Evolutionary conservation across 2,329 filamentous ascomycete genomes (phyloP), one percentile per base, ranked within the genome.

Genomic region (Fusarium avenaceum): DNA sequence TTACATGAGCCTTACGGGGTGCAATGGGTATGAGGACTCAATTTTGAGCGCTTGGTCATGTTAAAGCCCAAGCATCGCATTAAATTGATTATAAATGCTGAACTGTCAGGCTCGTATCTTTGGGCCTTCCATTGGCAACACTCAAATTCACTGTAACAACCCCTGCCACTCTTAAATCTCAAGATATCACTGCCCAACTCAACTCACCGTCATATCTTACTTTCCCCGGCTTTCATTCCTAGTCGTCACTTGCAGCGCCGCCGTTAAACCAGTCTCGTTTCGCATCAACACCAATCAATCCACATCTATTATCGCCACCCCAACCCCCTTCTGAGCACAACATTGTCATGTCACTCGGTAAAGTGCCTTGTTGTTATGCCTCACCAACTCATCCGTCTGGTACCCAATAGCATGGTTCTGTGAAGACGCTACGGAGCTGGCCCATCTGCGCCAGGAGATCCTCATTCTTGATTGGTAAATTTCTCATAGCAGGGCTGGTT

Each of bases 351-450:
- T n/a, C 56, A 48, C 65, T 53, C 56, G 28, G 24, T 17, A 57
- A 40, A 65, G 43, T 53, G 55, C 50, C 39, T 45, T 40, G 54
- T 45, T 40, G 14, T 46, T 48, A 42, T 54, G 45, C 66, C 58
- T 70, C 53, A 68, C 51, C 66, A 62, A 39, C 50, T 64, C 57
- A 67, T 44, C 51, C 35, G 4, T 42, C 40, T 26, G 61, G 58
- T 67, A 61, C 62, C 59, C 63, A 70, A 70, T 69, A 38, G 62
- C 57, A 63, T 11, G 56, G 32, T 33, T 57, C 26, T 50, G 68
- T 69, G 68, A 71, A 71, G 64, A 47, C 54, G 46, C 65, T 71
- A 71, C 67, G 24, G 24, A 33, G 49, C 49, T 42, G 42, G 45
- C 42, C 44, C 51, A 58, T 55, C 35, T 58, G 43, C 35, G 40